phyloP scores from a whole-genome alignment of 768 basidiomycete genomes.

The Phaffia australis region DNA sequence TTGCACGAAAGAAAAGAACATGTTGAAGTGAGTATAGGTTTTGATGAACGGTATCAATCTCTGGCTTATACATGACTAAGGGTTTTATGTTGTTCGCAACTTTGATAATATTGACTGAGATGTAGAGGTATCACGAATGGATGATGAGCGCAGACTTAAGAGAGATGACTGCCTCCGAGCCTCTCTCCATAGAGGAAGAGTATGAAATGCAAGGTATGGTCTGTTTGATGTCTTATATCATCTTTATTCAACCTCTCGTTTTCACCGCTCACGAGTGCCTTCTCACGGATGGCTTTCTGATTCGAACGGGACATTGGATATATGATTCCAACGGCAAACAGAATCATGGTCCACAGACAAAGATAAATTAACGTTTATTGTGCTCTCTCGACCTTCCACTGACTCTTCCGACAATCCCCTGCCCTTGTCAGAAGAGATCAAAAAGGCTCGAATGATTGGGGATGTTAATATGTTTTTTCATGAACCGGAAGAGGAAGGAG shows the following conservation, averaged over 20 bases:
- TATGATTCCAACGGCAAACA: conserved; percentile 33
- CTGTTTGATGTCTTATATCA: background rate
- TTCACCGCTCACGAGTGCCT: background rate
- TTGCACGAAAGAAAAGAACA: conserved; percentile 41
- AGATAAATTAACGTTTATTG: conserved; percentile 87
- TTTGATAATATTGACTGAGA: background rate
- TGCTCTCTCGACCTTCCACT: conserved; percentile 48
- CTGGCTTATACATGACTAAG: conserved; percentile 2
- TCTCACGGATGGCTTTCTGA: background rate
- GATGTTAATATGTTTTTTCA: conserved; percentile 84
- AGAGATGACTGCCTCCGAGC: conserved; percentile 72
- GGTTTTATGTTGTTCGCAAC: conserved; percentile 15
- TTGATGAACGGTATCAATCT: conserved; percentile 25
- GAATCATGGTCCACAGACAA: conserved; percentile 76
- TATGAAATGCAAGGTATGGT: conserved; percentile 74
- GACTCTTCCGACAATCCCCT: conserved; percentile 25
- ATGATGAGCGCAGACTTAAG: conserved; percentile 67
- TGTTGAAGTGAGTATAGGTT: conserved; percentile 39
- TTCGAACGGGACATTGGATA: too few relatives aligned
- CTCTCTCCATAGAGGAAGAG: conserved; percentile 66
- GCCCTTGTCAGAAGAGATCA: conserved; percentile 33
- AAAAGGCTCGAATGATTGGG: conserved; percentile 60
- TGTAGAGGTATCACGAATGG: conserved; percentile 75
- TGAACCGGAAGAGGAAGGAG: conserved; percentile 34
- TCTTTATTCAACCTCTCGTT: background rate